phyloP scores from a whole-genome alignment of 2,329 filamentous ascomycete species.

The Talaromyces funiculosus region DNA sequence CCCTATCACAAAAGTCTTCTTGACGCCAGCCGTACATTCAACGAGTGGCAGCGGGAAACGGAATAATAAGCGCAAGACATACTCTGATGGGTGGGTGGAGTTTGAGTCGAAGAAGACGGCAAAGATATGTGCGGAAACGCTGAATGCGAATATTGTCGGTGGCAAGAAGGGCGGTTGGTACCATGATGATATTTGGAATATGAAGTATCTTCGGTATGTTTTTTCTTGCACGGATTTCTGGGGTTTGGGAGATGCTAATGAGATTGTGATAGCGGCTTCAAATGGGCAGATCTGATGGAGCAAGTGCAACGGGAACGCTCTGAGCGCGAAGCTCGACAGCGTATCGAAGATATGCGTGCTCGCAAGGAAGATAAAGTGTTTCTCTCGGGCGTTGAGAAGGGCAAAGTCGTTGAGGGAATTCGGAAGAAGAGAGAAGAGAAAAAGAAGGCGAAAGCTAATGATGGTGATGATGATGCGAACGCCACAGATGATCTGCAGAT shows the following conservation, averaged over 20 bases:
- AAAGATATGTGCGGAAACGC: constrained; percentile 41
- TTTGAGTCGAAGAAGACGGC: constrained; percentile 43
- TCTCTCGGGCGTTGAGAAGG: constrained; percentile 37
- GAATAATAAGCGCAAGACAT: constrained; percentile 40
- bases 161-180: constrained; percentile 43
- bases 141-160: constrained; percentile 41
- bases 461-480: constrained; percentile 13
- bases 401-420: constrained; percentile 40
- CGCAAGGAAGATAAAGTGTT: constrained; percentile 42
- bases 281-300: constrained; percentile 43
- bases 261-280: constrained; percentile 26
- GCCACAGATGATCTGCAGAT: constrained; percentile 18
- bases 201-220: constrained; percentile 35
- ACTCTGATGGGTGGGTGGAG: constrained; percentile 45
- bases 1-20: constrained; percentile 41
- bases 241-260: background rate
- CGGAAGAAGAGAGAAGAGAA: constrained; percentile 40
- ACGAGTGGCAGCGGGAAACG: constrained; percentile 19
- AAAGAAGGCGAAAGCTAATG: constrained; percentile 26
- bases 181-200: constrained; percentile 43
- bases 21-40: constrained; percentile 33
- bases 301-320: constrained; percentile 38
- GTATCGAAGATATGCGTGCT: constrained; percentile 39
- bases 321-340: constrained; percentile 36
- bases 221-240: background rate